phyloP scores from a whole-genome alignment of 2,329 filamentous ascomycete species.

The Curvularia verruculosa region DNA sequence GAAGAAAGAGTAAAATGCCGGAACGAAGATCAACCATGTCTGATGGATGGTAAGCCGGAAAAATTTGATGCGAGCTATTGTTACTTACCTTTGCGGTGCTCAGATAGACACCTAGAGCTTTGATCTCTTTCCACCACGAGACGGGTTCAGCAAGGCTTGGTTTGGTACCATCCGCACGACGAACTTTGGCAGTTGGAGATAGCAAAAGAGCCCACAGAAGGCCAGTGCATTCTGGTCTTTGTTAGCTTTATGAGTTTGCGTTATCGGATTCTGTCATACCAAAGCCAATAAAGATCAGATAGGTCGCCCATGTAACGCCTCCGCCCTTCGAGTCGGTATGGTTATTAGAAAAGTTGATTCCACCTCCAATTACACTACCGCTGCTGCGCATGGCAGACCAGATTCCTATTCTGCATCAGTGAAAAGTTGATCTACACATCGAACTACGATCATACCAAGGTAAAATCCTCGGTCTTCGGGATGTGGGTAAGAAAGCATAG shows the following conservation, averaged over 20 bases:
- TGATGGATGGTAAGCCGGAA: background rate
- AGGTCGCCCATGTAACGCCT: slow-evolving; percentile 15
- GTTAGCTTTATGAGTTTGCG: background rate
- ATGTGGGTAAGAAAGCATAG: slow-evolving; percentile 17
- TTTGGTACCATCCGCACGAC: slow-evolving; percentile 9
- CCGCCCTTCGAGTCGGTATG: slow-evolving; percentile 4
- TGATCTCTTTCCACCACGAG: slow-evolving; percentile 12
- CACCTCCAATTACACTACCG: slow-evolving; percentile 18
- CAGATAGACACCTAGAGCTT: slow-evolving; percentile 5
- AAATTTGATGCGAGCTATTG: background rate
- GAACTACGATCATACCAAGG: slow-evolving; percentile 6
- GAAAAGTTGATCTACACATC: background rate
- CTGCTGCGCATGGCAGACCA: slow-evolving; percentile 21
- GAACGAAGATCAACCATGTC: slow-evolving; percentile 14
- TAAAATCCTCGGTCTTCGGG: slow-evolving; percentile 16
- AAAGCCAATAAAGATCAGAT: slow-evolving; percentile 16
- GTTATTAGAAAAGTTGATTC: slow-evolving; percentile 19
- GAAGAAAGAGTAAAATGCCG: slow-evolving; percentile 18
- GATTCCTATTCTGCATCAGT: slow-evolving; percentile 7
- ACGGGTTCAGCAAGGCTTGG: slow-evolving; percentile 1
- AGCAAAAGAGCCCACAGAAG: slow-evolving; percentile 13
- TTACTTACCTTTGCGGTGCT: background rate
- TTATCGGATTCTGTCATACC: background rate
- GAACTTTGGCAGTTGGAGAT: slow-evolving; percentile 7
- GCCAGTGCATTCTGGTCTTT: slow-evolving; percentile 11